Percentiles rank a stretch among this genome's conserved stretches.
phyloP scores from a whole-genome alignment of 345 rosid genomes.

The Pistacia vera region DNA sequence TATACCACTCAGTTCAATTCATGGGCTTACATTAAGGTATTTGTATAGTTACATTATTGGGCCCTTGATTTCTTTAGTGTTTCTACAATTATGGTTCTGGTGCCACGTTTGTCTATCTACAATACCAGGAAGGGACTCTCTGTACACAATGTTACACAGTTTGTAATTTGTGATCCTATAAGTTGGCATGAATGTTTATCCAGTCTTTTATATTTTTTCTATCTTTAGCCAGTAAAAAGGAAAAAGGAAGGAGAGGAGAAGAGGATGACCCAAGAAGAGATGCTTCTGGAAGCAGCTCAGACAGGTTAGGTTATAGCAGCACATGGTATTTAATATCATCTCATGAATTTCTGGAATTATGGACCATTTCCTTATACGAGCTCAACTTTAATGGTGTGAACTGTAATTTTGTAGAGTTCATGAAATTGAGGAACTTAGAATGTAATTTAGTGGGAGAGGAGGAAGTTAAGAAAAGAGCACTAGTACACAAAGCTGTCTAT shows the following conservation, averaged over 20 bases:
- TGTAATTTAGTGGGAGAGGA: constrained; percentile 97
- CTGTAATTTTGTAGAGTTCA: constrained; percentile 60
- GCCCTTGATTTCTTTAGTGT: too few species aligned
- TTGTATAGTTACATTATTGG: neutral
- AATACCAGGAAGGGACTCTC: neutral
- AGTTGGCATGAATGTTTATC: neutral
- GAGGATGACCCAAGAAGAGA: constrained; percentile 97
- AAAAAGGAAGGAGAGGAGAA: constrained; percentile 97
- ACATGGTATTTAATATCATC: neutral
- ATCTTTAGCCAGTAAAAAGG: constrained; percentile 69
- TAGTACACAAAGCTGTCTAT: constrained; percentile 79
- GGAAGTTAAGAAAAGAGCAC: constrained; percentile 98
- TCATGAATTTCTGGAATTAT: constrained; percentile 10
- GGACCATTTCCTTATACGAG: constrained; percentile 14
- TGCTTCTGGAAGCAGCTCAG: constrained; percentile 98
- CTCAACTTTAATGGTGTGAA: constrained; percentile 22
- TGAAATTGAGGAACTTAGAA: constrained; percentile 93
- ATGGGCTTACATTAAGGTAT: neutral
- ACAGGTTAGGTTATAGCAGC: constrained; percentile 56
- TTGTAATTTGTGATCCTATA: neutral
- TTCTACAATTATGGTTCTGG: too few species aligned
- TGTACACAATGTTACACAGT: neutral
- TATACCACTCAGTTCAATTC: too few species aligned
- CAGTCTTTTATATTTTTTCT: constrained; percentile 1
- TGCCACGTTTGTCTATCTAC: neutral